A percentile compares a stretch with the other conserved stretches of the same genome.
phyloP scores from a whole-genome alignment of 192 early-diverging fungal species.

The Jimgerdemannia lactiflua region DNA sequence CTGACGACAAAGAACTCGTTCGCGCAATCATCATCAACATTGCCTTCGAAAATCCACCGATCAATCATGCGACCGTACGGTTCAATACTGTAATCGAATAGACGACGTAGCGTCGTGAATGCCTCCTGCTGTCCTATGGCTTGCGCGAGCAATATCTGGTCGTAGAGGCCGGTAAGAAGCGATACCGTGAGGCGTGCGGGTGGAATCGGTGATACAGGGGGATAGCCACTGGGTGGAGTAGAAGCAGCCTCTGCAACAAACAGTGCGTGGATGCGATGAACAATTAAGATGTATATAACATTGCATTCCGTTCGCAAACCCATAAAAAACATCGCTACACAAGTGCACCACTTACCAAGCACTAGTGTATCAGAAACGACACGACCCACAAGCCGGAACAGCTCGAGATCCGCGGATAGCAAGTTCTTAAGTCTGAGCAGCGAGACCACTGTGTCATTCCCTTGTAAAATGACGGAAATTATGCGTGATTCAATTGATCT shows the following conservation, averaged over 20 bases:
- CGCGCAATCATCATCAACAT: slow-evolving; percentile 21
- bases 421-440: slow-evolving; percentile 19
- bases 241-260: background rate
- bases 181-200: background rate
- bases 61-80: slow-evolving; percentile 36
- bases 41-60: slow-evolving; percentile 35
- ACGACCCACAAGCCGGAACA: slow-evolving; percentile 9
- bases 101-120: background rate
- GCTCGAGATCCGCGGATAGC: slow-evolving; percentile 1
- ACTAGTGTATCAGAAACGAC: slow-evolving; percentile 10
- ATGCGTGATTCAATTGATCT: too few relatives aligned
- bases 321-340: too few relatives aligned
- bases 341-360: slow-evolving; percentile 3
- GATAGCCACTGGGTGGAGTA: background rate
- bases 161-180: background rate
- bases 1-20: slow-evolving; percentile 31
- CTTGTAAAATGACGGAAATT: background rate
- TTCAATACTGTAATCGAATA: slow-evolving; percentile 11
- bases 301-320: too few relatives aligned
- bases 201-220: background rate
- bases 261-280: background rate
- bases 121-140: background rate
- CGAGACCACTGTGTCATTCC: slow-evolving; percentile 17
- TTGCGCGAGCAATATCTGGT: background rate
- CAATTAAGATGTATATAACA: too few relatives aligned